Evolutionary conservation across 2,329 filamentous ascomycete species (phyloP).

Genomic region (Pseudomassariella vexata): DNA sequence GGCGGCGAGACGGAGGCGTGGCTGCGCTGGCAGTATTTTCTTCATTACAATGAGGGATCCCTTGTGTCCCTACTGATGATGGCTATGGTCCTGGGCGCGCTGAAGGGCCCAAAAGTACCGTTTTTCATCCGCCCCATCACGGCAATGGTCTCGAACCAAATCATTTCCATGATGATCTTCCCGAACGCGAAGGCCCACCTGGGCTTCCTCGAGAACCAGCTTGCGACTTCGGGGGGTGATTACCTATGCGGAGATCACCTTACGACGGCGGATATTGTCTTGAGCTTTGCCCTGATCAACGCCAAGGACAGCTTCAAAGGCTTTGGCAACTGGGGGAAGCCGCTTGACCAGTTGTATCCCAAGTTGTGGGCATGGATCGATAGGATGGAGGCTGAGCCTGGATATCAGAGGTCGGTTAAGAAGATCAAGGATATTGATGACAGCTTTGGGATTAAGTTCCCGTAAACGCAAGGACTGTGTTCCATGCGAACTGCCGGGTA

Average conservation of each 20-base stretch:
- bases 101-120: conserved; percentile 41
- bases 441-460: conserved; percentile 24
- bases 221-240: conserved; percentile 35
- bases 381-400: conserved; percentile 37
- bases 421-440: conserved; percentile 46
- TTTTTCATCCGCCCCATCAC: conserved; percentile 50
- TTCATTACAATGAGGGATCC: conserved; percentile 83
- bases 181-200: conserved; percentile 45
- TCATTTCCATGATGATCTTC: conserved; percentile 34
- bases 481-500: no score
- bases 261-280: conserved; percentile 47
- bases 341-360: conserved; percentile 34
- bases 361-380: conserved; percentile 41
- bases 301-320: conserved; percentile 31
- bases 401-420: conserved; percentile 40
- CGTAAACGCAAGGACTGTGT: no score
- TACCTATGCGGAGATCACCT: conserved; percentile 45
- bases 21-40: conserved; percentile 58
- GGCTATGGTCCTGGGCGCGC: conserved; percentile 18
- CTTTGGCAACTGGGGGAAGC: conserved; percentile 35
- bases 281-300: conserved; percentile 47
- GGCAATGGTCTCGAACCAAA: conserved; percentile 34
- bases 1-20: conserved; percentile 57
- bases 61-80: conserved; percentile 41
- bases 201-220: conserved; percentile 42